Evolutionary conservation across 2,329 filamentous ascomycete species (phyloP).

Genomic region (Diaporthe australafricana): DNA sequence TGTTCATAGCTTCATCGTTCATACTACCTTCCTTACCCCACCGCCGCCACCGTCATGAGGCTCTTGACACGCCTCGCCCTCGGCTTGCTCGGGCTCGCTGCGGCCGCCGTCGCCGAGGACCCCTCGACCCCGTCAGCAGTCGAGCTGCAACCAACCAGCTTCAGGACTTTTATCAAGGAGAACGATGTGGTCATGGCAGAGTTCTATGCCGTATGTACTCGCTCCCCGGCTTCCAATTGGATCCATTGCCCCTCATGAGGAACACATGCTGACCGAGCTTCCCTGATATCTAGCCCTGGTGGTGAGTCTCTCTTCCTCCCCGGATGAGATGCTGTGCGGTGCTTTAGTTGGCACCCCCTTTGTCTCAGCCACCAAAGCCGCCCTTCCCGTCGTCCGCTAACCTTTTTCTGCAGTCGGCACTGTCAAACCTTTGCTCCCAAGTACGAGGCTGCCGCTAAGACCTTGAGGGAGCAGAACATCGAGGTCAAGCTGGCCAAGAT

Average conservation of each 20-base stretch:
- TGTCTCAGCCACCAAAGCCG: constrained; percentile 4
- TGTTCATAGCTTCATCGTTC: not conserved
- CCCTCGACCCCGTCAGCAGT: constrained; percentile 76
- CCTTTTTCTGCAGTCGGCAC: constrained; percentile 95
- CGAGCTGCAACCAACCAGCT: constrained; percentile 86
- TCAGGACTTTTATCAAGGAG: constrained; percentile 84
- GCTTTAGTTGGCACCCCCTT: not conserved
- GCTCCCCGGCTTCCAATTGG: not conserved
- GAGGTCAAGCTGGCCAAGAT: constrained; percentile 80
- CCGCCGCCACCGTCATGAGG: constrained; percentile 20
- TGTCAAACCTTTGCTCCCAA: constrained; percentile 97
- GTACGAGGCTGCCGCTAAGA: constrained; percentile 88
- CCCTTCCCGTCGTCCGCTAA: constrained; percentile 68
- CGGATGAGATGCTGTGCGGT: not conserved
- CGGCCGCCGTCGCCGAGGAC: constrained; percentile 64
- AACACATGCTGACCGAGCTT: not conserved
- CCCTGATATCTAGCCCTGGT: constrained; percentile 32
- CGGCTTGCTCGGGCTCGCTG: constrained; percentile 62
- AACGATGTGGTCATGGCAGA: constrained; percentile 94
- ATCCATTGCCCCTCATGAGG: not conserved
- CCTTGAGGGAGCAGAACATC: constrained; percentile 88
- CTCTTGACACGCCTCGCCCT: constrained; percentile 56
- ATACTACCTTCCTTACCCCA: too few species aligned
- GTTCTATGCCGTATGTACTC: constrained; percentile 57
- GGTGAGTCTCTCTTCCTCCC: constrained; percentile 60